Evolutionary conservation across 495 filamentous ascomycete species (phyloP), one percentile per base, ranked within the genome.

Genomic region (Penicillium flavigenum): DNA sequence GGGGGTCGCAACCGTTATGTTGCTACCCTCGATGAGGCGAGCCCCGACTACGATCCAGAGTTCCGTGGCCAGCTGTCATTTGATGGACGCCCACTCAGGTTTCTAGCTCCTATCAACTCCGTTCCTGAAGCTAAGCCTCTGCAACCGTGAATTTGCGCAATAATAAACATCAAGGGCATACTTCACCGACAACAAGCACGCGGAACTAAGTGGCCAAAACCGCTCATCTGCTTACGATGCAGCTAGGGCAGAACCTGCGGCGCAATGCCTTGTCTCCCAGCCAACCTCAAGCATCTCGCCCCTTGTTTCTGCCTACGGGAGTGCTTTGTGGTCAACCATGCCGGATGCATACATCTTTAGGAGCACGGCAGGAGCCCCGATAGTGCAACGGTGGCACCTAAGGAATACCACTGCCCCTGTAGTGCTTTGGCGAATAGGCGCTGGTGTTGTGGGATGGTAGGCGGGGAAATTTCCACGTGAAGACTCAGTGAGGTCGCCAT

Each of bases 1-100:
- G 77, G 75, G 41, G 76, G 74, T 4, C 74, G 77, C 27, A 78
- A 78, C 42, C 70, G 75, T 34, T 79, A 79, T 44, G 74, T 79
- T 5, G 74, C 76, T 11, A 79, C 76, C 11, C 65, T 78, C 20
- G 76, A 79, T 47, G 71, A 76, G 26, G 70, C 64, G n/a, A 78
- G 75, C 29, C 70, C 62, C 5, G 74, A 76, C 51, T 79, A 68
- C 42, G 67, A 77, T 47, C 74, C 75, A 1, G 75, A 78, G 7
- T 79, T 76, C 64, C 74, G 76, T 17, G 76, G 76, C 11, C 75
- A 77, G 52, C 61, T 79, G 8, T 31, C 29, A 31, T 10, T 31
- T 31, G 29, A 31, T 31, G 29, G 29, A 31, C 9, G 8, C 29
- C 29, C 29, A 11, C 41, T 43, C 17, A 20, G 41, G 10, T 43